These are phyloP conservation scores for Plasmodium adleri DNA, from an alignment of 169 alveolate species.

Conservation along the genomic window DNA sequence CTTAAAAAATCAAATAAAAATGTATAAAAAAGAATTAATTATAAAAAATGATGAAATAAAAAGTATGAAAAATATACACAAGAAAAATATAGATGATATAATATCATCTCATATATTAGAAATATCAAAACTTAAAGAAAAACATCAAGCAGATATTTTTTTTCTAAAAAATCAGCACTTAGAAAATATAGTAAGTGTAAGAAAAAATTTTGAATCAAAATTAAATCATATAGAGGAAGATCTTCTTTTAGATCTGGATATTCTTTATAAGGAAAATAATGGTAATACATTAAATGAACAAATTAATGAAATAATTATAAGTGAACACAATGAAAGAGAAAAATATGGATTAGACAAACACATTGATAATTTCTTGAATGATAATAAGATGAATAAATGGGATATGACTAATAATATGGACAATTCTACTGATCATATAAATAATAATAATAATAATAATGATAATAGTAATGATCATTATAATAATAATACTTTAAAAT, in stretches of 20 bases:
- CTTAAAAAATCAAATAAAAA: conserved; percentile 31
- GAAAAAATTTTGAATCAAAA: conserved; percentile 42
- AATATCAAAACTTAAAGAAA: conserved; percentile 17
- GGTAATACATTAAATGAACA: neutral
- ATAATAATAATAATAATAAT: too few relatives aligned
- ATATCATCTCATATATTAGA: neutral
- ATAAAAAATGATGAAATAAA: conserved; percentile 18
- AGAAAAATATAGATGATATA: conserved; percentile 26
- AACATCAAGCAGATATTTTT: conserved; percentile 22
- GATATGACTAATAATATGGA: neutral
- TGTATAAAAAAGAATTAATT: conserved; percentile 40
- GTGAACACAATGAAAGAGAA: neutral
- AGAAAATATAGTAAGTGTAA: conserved; percentile 16
- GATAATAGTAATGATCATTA: too few relatives aligned
- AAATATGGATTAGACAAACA: neutral
- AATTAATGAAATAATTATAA: neutral
- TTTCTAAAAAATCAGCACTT: conserved; percentile 34
- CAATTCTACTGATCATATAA: neutral
- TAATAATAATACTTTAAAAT: too few relatives aligned
- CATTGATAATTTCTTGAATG: neutral
- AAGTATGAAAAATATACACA: conserved; percentile 1
- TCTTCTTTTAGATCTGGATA: conserved; percentile 25
- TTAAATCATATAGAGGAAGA: conserved; percentile 54
- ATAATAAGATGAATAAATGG: neutral
- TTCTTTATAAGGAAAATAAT: conserved; percentile 19